Evolutionary conservation across 176 grass and related monocot genomes (phyloP), one percentile per base, ranked within the genome.

Genomic region (Eleusine indica): DNA sequence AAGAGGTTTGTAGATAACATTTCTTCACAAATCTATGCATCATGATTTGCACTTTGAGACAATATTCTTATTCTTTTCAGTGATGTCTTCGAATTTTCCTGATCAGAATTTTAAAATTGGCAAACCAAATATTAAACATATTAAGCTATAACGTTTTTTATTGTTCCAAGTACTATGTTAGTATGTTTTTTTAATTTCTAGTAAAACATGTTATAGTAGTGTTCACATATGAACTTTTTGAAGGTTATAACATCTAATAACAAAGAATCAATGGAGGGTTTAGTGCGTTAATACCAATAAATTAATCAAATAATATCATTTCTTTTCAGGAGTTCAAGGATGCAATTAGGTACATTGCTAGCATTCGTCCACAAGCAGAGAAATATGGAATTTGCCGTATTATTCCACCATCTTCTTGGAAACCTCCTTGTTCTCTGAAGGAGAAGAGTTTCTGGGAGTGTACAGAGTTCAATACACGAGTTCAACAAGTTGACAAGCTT

Each of bases 401-500:
- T 85, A 80, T 99, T 84, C 93, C 96, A 68, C 96, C 96, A 37
- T 40, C 65, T 73, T 93, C 91, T 76, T 99, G 96, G 96, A 84
- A 18, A 65, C 91, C 93, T 29, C 87, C 87, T 2, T 98, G 93
- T 61, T 81, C 77, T 66, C 86, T 98, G 56, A 95, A 86, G 80
- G 89, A 96, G 41, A 90, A 94, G 64, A 86, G 74, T 61, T 96
- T 98, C 71, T 98, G 91, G 89, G 81, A 83, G 41, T 74, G 16
- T 82, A 60, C 77, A 40, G 80, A 91, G 73, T 98, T 98, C 78
- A 96, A 88, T 80, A 98, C 96, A 74, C 89, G 96, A 79, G 72
- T 98, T 66, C 96, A 98, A 84, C 76, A 96, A 86, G 96, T 98
- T 84, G 87, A 99, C 75, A 99, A 96, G 87, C 93, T 99, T 84